These are phyloP conservation scores for Gymnopilus dilepis DNA, from an alignment of 768 basidiomycete species.

Conservation along the genomic window DNA sequence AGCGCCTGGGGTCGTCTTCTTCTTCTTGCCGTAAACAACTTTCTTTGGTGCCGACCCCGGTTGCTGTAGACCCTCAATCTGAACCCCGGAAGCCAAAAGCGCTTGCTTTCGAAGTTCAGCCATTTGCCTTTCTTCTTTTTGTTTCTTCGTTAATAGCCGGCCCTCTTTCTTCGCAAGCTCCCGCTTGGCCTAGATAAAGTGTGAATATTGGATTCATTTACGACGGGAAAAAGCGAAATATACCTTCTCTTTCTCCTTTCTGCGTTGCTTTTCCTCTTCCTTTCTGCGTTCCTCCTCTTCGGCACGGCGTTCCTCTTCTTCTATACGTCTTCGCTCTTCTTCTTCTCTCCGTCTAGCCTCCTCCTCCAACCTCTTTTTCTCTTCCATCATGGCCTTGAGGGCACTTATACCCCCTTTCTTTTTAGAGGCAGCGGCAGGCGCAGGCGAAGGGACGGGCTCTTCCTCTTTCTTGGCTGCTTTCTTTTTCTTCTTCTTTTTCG, in stretches of 20 bases:
- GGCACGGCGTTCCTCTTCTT: slow-evolving; percentile 86
- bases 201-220: slow-evolving; percentile 13
- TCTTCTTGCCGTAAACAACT: slow-evolving; percentile 82
- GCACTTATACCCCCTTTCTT: slow-evolving; percentile 85
- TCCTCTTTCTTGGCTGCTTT: slow-evolving; percentile 74
- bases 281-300: slow-evolving; percentile 83
- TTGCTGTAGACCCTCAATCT: slow-evolving; percentile 88
- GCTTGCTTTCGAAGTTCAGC: slow-evolving; percentile 93
- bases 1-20: slow-evolving; percentile 67
- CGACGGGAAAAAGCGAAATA: slow-evolving; percentile 12
- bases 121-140: slow-evolving; percentile 90
- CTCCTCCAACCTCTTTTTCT: slow-evolving; percentile 87
- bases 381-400: slow-evolving; percentile 90
- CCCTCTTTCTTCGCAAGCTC: slow-evolving; percentile 95
- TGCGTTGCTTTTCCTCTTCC: slow-evolving; percentile 84
- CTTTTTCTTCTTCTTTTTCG: slow-evolving; percentile 91
- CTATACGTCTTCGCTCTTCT: slow-evolving; percentile 81
- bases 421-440: slow-evolving; percentile 52
- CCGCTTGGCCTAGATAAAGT: slow-evolving; percentile 71
- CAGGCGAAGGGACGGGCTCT: slow-evolving; percentile 48
- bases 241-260: slow-evolving; percentile 91
- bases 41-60: slow-evolving; percentile 62
- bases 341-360: slow-evolving; percentile 88
- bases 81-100: slow-evolving; percentile 85
- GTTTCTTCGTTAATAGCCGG: slow-evolving; percentile 93